Evolutionary conservation across 176 grass and related monocot species (phyloP), one percentile per base, ranked within the genome.

Genomic region (Aegilops bicornis): DNA sequence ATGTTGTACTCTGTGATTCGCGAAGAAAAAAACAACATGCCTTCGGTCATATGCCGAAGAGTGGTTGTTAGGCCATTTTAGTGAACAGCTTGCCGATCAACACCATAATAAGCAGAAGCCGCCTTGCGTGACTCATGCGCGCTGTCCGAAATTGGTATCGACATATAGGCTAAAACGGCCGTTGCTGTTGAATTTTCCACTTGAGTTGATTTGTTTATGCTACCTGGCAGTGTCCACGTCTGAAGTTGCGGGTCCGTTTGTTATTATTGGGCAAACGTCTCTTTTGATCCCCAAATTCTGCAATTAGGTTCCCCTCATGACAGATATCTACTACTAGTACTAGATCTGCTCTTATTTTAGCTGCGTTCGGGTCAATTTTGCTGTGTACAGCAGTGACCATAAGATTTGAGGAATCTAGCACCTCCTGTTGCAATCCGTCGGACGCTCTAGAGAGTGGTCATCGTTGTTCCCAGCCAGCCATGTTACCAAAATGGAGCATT

Each of bases 61-160:
- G 45, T 47, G 43, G 12, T 47, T 50, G 82, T 79, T 67, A 27
- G 85, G 77, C 1, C 36, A 89, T 85, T 81, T 76, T 61, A 10
- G 59, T n/a, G 14, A 47, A 47, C 70, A 77, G 14, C 62, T 77
- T 77, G 59, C 32, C 62, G 17, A n/a, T 58, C 2, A 35, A 80
- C 36, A 15, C 8, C 60, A 31, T 45, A 29, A 31, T 45, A 29
- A 45, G 1, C 15, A 65, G 61, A 27, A 11, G 78, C 12, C 27
- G 36, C 22, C 7, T 81, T 45, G 15, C 37, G 60, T 65, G 24
- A 42, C n/a, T 74, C 71, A 0, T 27, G n/a, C 29, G 23, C 23
- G 13, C 23, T 73, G 42, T 75, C 72, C 24, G 23, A 75, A 30
- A 52, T 19, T 76, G 15, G 72, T 52, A 52, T 2, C 15, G 43